Evolutionary conservation across 2,329 filamentous ascomycete genomes (phyloP).

Genomic region (Ceratocystis papillata): DNA sequence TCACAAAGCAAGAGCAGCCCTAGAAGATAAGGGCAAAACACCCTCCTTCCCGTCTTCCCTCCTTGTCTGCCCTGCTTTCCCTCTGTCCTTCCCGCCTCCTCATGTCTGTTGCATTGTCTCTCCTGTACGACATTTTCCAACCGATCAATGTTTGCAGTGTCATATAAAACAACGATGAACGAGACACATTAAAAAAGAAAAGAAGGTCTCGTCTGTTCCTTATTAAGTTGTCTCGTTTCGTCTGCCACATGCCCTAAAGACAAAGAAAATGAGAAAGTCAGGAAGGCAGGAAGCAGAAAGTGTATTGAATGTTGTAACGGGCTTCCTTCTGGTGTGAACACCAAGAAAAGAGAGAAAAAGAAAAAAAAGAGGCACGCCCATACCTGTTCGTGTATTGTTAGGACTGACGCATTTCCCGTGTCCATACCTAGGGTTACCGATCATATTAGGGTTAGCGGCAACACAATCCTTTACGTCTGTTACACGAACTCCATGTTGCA

Average conservation of each 20-base stretch:
- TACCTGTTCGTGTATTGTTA: not conserved
- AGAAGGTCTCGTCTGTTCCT: not conserved
- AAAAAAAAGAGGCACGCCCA: not conserved
- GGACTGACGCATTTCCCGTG: not conserved
- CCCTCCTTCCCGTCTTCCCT: not conserved
- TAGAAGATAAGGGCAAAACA: not conserved
- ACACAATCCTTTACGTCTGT: not conserved
- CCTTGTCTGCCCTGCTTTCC: not conserved
- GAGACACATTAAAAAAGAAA: not conserved
- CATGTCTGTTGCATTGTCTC: not conserved
- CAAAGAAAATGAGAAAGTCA: not conserved
- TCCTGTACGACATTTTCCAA: not conserved
- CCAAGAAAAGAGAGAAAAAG: not conserved
- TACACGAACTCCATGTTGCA: not conserved
- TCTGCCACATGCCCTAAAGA: not conserved
- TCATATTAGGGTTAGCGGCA: accelerated
- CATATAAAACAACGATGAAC: not conserved
- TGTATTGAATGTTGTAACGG: no score
- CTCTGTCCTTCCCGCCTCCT: not conserved
- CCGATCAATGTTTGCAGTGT: slow-evolving; percentile 3
- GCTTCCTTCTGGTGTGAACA: not conserved
- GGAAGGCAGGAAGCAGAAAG: not conserved
- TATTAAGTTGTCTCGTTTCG: not conserved
- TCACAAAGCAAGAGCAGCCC: no score
- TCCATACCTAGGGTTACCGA: not conserved